phyloP scores from a whole-genome alignment of 176 grass and related monocot species.

The Cenchrus purpureus region DNA sequence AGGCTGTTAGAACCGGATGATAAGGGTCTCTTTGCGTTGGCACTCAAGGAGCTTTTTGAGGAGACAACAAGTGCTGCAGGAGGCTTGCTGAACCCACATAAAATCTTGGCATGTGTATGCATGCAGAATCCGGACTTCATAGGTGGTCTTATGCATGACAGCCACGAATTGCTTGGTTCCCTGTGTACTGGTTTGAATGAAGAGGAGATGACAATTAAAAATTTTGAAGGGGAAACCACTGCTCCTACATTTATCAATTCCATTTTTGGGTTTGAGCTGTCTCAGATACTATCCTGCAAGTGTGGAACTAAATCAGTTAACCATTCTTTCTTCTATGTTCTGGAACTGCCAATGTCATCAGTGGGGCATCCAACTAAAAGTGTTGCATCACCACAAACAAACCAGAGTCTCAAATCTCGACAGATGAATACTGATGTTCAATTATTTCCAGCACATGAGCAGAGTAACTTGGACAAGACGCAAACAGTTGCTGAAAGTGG shows the following conservation, averaged over 20 bases:
- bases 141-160: constrained; percentile 51
- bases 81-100: constrained; percentile 31
- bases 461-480: constrained; percentile 10
- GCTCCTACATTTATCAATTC: constrained; percentile 44
- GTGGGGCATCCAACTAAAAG: constrained; percentile 41
- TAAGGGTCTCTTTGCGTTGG: constrained; percentile 16
- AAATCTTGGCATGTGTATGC: constrained; percentile 39
- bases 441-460: constrained; percentile 36
- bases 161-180: constrained; percentile 64
- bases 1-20: constrained; percentile 47
- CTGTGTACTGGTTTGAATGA: constrained; percentile 41
- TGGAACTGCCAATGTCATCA: constrained; percentile 56
- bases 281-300: constrained; percentile 42
- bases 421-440: not conserved
- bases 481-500: constrained; percentile 26
- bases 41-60: constrained; percentile 55
- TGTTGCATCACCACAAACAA: constrained; percentile 36
- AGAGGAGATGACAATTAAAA: constrained; percentile 29
- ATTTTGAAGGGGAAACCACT: not conserved
- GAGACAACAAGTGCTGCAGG: constrained; percentile 48
- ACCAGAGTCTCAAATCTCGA: constrained; percentile 35
- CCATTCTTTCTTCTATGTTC: constrained; percentile 32
- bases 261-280: constrained; percentile 51
- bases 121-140: constrained; percentile 3
- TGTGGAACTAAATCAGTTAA: constrained; percentile 44